Percentiles rank a stretch among this genome's conserved stretches.
These are phyloP conservation scores for Saccharomycopsis guyanensis DNA, from an alignment of 805 yeast genomes.

Conservation along the genomic window DNA sequence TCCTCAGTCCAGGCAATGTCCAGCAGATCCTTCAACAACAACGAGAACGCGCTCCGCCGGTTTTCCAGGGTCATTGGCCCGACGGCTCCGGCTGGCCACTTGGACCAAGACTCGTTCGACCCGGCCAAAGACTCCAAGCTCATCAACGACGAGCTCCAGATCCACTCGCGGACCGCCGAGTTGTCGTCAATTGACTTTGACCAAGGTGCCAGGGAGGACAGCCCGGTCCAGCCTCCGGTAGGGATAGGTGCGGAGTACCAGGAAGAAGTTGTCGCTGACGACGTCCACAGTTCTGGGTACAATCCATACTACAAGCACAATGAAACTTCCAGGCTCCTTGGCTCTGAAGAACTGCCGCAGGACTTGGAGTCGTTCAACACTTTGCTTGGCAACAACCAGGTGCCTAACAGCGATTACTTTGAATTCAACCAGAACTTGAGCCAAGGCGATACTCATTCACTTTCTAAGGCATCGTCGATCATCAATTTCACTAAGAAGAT, in stretches of 20 bases:
- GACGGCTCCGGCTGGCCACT: background rate
- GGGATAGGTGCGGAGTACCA: background rate
- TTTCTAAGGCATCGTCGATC: conserved; percentile 16
- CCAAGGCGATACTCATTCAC: conserved; percentile 6
- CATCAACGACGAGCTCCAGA: conserved; percentile 17
- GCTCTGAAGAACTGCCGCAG: conserved; percentile 15
- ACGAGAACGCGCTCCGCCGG: conserved; percentile 5
- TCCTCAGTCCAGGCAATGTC: no score
- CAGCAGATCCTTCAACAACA: conserved; percentile 5
- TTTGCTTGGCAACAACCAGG: conserved; percentile 11
- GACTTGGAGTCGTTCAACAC: conserved; percentile 20
- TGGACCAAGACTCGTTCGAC: background rate
- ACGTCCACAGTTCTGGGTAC: background rate
- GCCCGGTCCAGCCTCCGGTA: conserved; percentile 3
- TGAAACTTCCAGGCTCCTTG: background rate
- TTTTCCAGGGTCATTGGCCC: conserved; percentile 3
- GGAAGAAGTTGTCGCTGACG: conserved; percentile 4
- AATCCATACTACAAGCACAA: background rate
- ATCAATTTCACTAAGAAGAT: conserved; percentile 21
- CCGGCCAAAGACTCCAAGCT: background rate
- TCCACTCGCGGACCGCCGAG: conserved; percentile 20
- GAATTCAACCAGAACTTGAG: conserved; percentile 14
- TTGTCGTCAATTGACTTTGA: conserved; percentile 17
- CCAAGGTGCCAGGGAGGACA: background rate
- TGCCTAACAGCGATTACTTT: conserved; percentile 11